Percentiles rank a stretch among this genome's conserved stretches.
phyloP scores from a whole-genome alignment of 768 basidiomycete species.

The Candolleomyces efflorescens region DNA sequence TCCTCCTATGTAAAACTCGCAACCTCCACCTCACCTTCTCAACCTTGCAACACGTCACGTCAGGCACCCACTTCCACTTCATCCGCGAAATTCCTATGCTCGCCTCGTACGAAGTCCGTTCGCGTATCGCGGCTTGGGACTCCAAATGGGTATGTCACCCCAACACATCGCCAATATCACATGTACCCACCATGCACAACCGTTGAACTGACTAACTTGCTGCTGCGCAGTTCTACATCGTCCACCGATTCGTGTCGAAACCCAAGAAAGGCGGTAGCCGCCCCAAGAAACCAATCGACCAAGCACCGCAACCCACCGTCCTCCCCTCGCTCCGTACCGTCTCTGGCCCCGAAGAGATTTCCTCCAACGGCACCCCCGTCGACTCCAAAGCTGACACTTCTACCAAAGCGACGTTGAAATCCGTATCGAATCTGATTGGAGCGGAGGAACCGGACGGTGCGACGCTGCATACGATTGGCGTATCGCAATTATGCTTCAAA shows the following conservation, averaged over 20 bases:
- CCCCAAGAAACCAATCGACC: neutral
- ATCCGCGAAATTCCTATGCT: slow-evolving; percentile 69
- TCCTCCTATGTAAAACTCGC: slow-evolving; percentile 8
- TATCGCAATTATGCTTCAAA: slow-evolving; percentile 69
- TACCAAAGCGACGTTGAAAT: neutral
- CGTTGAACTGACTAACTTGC: too few species aligned
- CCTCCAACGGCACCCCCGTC: neutral
- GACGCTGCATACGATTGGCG: slow-evolving; percentile 54
- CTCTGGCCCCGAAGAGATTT: neutral
- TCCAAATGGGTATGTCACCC: slow-evolving; percentile 67
- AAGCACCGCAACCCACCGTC: neutral
- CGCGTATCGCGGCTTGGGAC: slow-evolving; percentile 61
- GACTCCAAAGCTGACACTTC: neutral
- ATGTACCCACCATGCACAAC: too few species aligned
- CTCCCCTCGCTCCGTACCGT: neutral
- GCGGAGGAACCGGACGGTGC: slow-evolving; percentile 49
- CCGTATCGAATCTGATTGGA: neutral
- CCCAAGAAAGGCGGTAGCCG: slow-evolving; percentile 4
- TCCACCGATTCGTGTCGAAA: slow-evolving; percentile 53
- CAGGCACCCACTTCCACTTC: slow-evolving; percentile 57
- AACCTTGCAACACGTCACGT: slow-evolving; percentile 30
- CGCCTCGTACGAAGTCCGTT: slow-evolving; percentile 54
- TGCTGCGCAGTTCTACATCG: slow-evolving; percentile 50
- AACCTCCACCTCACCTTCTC: neutral
- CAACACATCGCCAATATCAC: neutral